Evolutionary conservation across 768 basidiomycete species (phyloP), one percentile per base, ranked within the genome.

Genomic region (Sarcodon sp.): DNA sequence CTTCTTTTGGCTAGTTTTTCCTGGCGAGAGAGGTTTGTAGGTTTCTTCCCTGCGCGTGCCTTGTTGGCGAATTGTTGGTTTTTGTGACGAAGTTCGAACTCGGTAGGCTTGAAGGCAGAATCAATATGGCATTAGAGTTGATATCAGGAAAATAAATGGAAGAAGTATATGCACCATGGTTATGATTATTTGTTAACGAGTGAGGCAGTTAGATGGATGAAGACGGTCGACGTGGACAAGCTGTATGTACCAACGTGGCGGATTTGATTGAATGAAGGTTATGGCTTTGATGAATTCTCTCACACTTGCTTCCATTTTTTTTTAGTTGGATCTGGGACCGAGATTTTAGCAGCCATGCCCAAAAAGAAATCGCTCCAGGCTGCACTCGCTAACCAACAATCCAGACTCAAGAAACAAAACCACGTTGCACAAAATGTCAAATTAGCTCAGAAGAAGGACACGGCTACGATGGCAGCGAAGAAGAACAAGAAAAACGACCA

Each of bases 1-100:
- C 82, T 86, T 50, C 75, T 72, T 64, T 87, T 86, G 35, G 73
- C 71, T 35, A 84, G 66, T 53, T 69, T 71, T 50, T 90, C 85
- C 55, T 83, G 78, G 51, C 82, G 72, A 46, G 87, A 87, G 10
- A 71, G 70, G 53, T 83, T 81, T 51, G 76, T 72, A 1, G 83
- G 76, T 43, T 85, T 84, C 71, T 87, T 89, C 56, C 87, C 87
- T 35, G 75, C 64, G 53, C 76, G 77, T 53, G 77, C 80, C 51
- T 80, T 78, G 51, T 72, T 77, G 36, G 81, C 83, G 65, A 91
- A 91, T 66, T 87, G 82, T 49, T 73, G 74, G 63, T 89, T 91
- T 63, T 78, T 77, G 58, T 79, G 77, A 55, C 84, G 80, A 66
- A 88, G 73, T 58, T 89, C 87, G 61, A 85, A 87, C 69, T 84